A percentile compares a stretch with the other conserved stretches of the same genome.
Evolutionary conservation across 2,329 filamentous ascomycete genomes (phyloP).

Genomic region (Metarhizium anisopliae): DNA sequence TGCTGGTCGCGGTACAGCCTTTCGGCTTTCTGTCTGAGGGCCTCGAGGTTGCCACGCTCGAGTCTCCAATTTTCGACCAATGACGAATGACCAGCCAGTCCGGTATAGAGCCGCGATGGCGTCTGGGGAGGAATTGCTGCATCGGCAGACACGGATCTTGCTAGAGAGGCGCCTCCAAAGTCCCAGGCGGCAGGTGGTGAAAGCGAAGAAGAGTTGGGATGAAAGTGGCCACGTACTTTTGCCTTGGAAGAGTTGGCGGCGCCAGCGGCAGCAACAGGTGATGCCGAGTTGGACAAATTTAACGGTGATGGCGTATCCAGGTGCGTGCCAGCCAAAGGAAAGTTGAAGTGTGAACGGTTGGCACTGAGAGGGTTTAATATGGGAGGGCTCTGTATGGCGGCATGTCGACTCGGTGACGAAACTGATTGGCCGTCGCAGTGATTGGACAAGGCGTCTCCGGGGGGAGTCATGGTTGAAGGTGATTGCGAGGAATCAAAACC

Average conservation of each 20-base stretch:
- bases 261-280: neutral
- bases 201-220: constrained; percentile 6
- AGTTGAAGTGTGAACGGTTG: neutral
- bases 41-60: constrained; percentile 44
- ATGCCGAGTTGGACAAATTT: neutral
- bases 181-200: constrained; percentile 5
- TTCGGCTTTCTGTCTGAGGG: constrained; percentile 42
- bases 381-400: neutral
- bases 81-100: constrained; percentile 30
- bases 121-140: constrained; percentile 21
- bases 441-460: neutral
- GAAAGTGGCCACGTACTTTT: neutral
- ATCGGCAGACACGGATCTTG: constrained; percentile 21
- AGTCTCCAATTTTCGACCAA: constrained; percentile 31
- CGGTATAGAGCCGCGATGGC: constrained; percentile 25
- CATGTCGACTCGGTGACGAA: neutral
- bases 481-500: constrained; percentile 1
- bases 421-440: neutral
- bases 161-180: constrained; percentile 14
- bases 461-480: neutral
- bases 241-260: neutral
- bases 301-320: neutral
- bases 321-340: neutral
- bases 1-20: constrained; percentile 48
- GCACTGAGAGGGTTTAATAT: neutral